Base-by-base conservation (phyloP, 306 rosid species). In the Begonia peltatifolia region DNA sequence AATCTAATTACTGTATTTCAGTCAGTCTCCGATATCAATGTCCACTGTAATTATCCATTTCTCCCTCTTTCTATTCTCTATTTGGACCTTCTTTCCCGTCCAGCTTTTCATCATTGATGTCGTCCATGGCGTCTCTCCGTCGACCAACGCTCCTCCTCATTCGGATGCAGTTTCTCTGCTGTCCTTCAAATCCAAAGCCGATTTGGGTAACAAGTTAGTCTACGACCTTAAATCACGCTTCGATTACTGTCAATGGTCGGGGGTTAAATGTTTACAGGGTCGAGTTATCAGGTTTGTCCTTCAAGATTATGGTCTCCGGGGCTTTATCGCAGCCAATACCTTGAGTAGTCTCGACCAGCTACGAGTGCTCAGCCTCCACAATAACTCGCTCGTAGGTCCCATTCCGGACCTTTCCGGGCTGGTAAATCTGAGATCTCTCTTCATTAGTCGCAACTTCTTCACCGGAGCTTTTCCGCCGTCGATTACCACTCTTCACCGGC, bases 171-270 rank as follows among this genome's bases (percentile, higher is more conserved):
- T 84, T 13, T 68, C 95, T 0, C 60, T 89, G 5, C 57, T 84
- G 14, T 59, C 85, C 2, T 89, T 89, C 75, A 85, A 85, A 36
- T 71, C 76, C 5, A 58, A 75, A 66, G 89, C 90, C n/a, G 97
- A 89, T 83, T 71, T 70, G 48, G 59, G 71, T 79, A 59, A 78
- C 94, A 73, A 52, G 50, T 95, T 89, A 42, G 72, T 84, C 47
- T 89, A 63, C 75, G 10, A 63, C 0, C 75, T 82, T 7, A 71
- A 80, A 56, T 93, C 84, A 67, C 81, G 65, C 10, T 78, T 68
- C 67, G 95, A 82, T 65, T 89, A 80, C 71, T 89, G 97, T 58
- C 64, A 76, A 47, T 89, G 97, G 95, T 76, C 70, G 41, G 97
- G 97, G 25, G 95, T 89, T 10, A 89, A 82, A 42, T 89, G 97